Percentiles rank a stretch among this genome's conserved stretches.
These are phyloP conservation scores for Annulohypoxylon bovei DNA, from an alignment of 495 filamentous ascomycete species.

Conservation along the genomic window DNA sequence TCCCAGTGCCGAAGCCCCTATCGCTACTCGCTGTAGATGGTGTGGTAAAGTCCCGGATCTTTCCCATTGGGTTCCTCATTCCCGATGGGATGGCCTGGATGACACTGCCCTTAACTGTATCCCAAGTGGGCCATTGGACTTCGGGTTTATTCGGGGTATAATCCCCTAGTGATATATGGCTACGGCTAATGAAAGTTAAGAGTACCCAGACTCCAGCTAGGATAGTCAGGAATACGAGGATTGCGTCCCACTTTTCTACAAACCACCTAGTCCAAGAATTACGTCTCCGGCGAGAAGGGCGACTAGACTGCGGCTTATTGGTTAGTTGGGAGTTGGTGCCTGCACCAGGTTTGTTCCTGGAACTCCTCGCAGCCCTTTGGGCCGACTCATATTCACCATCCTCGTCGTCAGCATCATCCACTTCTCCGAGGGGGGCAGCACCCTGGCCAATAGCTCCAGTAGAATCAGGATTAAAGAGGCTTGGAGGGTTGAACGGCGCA, in stretches of 20 bases:
- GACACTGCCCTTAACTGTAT: not conserved
- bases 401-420: not conserved
- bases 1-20: not conserved
- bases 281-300: not conserved
- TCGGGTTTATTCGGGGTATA: not conserved
- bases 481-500: too few species aligned
- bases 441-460: not conserved
- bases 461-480: too few species aligned
- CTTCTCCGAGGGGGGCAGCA: not conserved
- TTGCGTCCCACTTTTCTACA: not conserved
- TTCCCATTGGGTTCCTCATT: not conserved
- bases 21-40: not conserved
- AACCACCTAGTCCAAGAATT: not conserved
- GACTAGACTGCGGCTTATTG: not conserved
- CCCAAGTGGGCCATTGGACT: not conserved
- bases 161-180: not conserved
- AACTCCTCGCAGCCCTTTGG: not conserved
- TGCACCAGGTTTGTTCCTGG: not conserved
- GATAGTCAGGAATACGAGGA: slow-evolving; percentile 11
- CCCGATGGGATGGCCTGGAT: not conserved
- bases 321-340: not conserved
- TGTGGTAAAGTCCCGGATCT: not conserved
- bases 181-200: not conserved
- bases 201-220: slow-evolving; percentile 10
- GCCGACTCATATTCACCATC: not conserved